Evolutionary conservation across 768 basidiomycete genomes (phyloP).

Genomic region (Fistulinella prunicolor): DNA sequence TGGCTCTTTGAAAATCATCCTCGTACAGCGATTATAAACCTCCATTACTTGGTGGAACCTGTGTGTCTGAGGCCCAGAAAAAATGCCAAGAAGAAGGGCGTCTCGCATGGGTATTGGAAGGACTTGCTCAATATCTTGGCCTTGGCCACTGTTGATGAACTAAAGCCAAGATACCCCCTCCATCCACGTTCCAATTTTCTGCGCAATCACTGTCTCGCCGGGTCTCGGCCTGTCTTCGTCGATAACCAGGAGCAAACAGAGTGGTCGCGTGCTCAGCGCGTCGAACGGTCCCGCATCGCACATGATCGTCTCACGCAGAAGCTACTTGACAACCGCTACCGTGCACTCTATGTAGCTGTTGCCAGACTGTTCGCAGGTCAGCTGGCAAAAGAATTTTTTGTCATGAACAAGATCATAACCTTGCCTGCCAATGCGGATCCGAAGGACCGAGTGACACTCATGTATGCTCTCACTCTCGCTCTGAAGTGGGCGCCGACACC

Average conservation of each 20-base stretch:
- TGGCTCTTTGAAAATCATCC: slow-evolving; percentile 72
- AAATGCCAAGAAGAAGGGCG: neutral
- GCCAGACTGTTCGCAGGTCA: slow-evolving; percentile 57
- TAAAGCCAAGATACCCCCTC: slow-evolving; percentile 23
- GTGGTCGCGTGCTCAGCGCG: slow-evolving; percentile 20
- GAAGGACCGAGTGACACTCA: slow-evolving; percentile 11
- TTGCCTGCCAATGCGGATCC: slow-evolving; percentile 32
- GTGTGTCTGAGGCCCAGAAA: slow-evolving; percentile 35
- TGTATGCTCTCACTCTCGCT: slow-evolving; percentile 45
- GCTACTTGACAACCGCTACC: slow-evolving; percentile 48
- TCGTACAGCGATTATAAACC: slow-evolving; percentile 63
- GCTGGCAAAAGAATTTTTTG: slow-evolving; percentile 46
- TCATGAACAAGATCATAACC: slow-evolving; percentile 36
- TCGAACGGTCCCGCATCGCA: slow-evolving; percentile 22
- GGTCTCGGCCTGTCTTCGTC: slow-evolving; percentile 27
- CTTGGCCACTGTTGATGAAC: slow-evolving; percentile 53
- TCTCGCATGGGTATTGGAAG: slow-evolving; percentile 70
- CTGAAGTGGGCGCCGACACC: slow-evolving; percentile 73
- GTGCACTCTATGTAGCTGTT: slow-evolving; percentile 61
- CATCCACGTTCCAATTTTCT: slow-evolving; percentile 21
- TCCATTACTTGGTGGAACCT: slow-evolving; percentile 51
- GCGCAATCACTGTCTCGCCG: slow-evolving; percentile 16
- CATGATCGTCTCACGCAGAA: slow-evolving; percentile 40
- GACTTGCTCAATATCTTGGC: slow-evolving; percentile 68
- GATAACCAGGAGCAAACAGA: slow-evolving; percentile 22